A percentile compares a stretch with the other conserved stretches of the same genome.
Conservation (phyloP, 73 alveolate species). For the Symbiodinium natans region DNA sequence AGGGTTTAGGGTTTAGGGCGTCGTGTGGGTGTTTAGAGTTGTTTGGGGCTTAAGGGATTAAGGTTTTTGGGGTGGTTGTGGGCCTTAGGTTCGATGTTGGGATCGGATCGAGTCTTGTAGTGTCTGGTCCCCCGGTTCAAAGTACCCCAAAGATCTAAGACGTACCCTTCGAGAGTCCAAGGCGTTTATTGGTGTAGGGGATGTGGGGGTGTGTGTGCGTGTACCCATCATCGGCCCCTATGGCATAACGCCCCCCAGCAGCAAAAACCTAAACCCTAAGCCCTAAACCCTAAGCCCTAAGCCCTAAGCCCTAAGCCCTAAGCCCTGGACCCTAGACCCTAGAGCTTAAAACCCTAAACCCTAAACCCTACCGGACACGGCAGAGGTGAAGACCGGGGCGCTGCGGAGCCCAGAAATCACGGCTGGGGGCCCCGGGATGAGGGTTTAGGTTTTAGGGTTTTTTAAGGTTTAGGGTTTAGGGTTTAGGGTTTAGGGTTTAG, state of each 20-base stretch:
- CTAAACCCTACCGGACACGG: background rate
- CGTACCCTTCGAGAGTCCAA: too few relatives aligned
- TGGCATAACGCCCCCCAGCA: too few relatives aligned
- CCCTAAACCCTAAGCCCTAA: background rate
- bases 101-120: too few relatives aligned
- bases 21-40: background rate
- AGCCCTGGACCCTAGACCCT: background rate
- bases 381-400: slow-evolving; percentile 7
- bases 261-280: background rate
- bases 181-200: too few relatives aligned
- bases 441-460: background rate
- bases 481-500: too few relatives aligned
- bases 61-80: background rate
- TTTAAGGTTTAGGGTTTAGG: too few relatives aligned
- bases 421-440: background rate
- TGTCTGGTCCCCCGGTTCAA: too few relatives aligned
- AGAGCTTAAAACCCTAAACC: background rate
- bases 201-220: too few relatives aligned
- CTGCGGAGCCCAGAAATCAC: slow-evolving; percentile 50
- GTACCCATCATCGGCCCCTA: too few relatives aligned
- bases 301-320: background rate
- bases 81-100: too few relatives aligned
- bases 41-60: background rate
- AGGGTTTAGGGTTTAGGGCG: background rate
- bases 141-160: too few relatives aligned